A percentile compares a stretch with the other conserved stretches of the same genome.
These are phyloP conservation scores for Pontederia paniculata DNA, from an alignment of 176 grass and related monocot species.

Conservation along the genomic window DNA sequence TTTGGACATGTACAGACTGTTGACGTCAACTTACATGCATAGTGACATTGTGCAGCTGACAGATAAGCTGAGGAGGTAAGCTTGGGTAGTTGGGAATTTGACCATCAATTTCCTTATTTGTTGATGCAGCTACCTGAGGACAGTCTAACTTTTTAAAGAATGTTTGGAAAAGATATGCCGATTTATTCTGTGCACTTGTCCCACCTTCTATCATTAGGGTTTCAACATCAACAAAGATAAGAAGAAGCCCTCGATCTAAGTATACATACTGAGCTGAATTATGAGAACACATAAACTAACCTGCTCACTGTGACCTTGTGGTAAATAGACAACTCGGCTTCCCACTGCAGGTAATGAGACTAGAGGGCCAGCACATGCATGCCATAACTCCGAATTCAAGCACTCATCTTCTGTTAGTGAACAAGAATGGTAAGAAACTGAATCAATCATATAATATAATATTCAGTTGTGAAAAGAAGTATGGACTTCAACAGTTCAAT, in stretches of 20 bases:
- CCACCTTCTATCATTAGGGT: too few species aligned
- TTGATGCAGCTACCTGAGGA: constrained; percentile 77
- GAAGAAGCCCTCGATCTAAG: neutral
- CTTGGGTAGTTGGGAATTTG: constrained; percentile 95
- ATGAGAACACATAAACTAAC: constrained; percentile 12
- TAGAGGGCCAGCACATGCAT: constrained; percentile 93
- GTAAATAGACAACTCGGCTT: constrained; percentile 89
- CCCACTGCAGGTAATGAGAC: constrained; percentile 83
- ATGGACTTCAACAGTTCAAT: too few species aligned
- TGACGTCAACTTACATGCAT: constrained; percentile 70
- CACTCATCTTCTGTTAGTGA: constrained; percentile 60
- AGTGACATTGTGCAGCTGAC: constrained; percentile 93
- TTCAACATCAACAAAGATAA: neutral
- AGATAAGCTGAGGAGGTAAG: constrained; percentile 88
- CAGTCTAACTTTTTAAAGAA: constrained; percentile 3
- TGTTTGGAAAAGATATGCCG: neutral
- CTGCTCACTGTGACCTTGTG: constrained; percentile 97
- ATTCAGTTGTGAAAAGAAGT: too few species aligned
- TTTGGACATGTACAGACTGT: constrained; percentile 1
- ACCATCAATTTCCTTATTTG: constrained; percentile 93
- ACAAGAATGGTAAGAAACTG: neutral
- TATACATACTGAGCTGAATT: neutral
- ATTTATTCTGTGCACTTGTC: neutral
- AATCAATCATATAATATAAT: too few species aligned
- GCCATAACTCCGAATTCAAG: constrained; percentile 95